Evolutionary conservation across 305 asterid species (phyloP), one percentile per base, ranked within the genome.

Genomic region (Coffea humblotiana): DNA sequence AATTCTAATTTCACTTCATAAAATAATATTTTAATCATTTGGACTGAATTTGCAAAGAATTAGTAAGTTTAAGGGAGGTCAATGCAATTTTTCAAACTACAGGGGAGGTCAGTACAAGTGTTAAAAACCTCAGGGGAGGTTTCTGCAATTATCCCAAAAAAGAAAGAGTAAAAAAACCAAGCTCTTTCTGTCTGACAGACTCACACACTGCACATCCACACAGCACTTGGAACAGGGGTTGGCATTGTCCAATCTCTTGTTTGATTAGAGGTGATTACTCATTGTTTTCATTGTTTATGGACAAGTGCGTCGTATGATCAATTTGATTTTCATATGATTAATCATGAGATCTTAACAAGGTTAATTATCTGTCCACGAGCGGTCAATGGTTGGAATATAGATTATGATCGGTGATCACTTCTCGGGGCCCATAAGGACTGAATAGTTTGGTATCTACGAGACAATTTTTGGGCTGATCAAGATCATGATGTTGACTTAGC

Each of bases 381-480:
- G 67, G 82, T 68, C 80, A 78, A 78, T 4, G 58, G 23, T 64
- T 66, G 35, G 37, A 72, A 32, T 19, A 52, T 35, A 37, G 40
- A 37, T n/a, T n/a, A n/a, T n/a, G n/a, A n/a, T n/a, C n/a, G n/a
- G n/a, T n/a, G n/a, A n/a, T n/a, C n/a, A n/a, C n/a, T n/a, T n/a
- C n/a, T n/a, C n/a, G n/a, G n/a, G 83, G 47, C 56, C 79, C 79
- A 49, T 37, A 49, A 70, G 65, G 67, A 63, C 61, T 4, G 18
- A 29, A 64, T 64, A 27, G 19, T 64, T 64, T 27, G 40, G 29
- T 16, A 51, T 51, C n/a, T 7, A 37, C n/a, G 15, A 27, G 29
- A 54, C 23, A 49, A 37, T 52, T 67, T 29, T 0, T 4, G 52
- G n/a, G 12, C 43, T 43, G n/a, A n/a, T 37, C 48, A 40, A 16